Percentiles rank a stretch among this genome's conserved stretches.
Conservation (phyloP, 2,329 filamentous ascomycete genomes). For the Colletotrichum sp. region DNA sequence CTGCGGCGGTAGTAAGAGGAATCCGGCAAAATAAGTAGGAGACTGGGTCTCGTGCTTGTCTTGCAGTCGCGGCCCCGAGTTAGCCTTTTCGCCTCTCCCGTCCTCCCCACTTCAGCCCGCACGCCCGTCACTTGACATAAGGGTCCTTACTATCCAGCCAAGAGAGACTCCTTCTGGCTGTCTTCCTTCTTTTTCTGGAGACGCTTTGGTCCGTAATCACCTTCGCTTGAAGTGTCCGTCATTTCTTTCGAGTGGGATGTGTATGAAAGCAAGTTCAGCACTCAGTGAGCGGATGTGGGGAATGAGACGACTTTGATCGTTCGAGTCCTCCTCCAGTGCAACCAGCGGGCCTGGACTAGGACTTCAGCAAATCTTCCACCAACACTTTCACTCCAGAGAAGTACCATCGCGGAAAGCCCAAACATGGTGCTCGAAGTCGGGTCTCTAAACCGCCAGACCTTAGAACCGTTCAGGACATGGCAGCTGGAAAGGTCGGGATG, state of each 20-base stretch:
- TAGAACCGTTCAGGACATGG: conserved; percentile 16
- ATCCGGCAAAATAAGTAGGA: conserved; percentile 3
- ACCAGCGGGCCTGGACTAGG: background rate
- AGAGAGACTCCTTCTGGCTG: background rate
- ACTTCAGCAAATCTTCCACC: background rate
- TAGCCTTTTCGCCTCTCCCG: background rate
- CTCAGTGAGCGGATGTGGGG: background rate
- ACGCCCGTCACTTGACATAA: background rate
- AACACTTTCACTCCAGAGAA: background rate
- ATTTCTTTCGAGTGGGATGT: background rate
- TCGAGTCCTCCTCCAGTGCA: background rate
- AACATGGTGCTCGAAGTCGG: conserved; percentile 16
- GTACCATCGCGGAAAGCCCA: background rate
- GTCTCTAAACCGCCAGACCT: conserved; percentile 1
- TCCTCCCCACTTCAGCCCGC: background rate
- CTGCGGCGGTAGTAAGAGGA: background rate
- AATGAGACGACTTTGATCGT: background rate
- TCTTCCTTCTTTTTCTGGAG: background rate
- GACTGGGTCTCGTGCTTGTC: conserved; percentile 1
- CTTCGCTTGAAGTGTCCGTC: background rate
- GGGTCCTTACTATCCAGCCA: background rate
- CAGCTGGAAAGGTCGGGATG: background rate
- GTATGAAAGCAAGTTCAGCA: background rate
- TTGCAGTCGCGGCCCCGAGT: background rate
- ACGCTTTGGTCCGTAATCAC: background rate